A percentile compares a stretch with the other conserved stretches of the same genome.
Evolutionary conservation across 345 rosid species (phyloP).

Genomic region (Mangifera indica): DNA sequence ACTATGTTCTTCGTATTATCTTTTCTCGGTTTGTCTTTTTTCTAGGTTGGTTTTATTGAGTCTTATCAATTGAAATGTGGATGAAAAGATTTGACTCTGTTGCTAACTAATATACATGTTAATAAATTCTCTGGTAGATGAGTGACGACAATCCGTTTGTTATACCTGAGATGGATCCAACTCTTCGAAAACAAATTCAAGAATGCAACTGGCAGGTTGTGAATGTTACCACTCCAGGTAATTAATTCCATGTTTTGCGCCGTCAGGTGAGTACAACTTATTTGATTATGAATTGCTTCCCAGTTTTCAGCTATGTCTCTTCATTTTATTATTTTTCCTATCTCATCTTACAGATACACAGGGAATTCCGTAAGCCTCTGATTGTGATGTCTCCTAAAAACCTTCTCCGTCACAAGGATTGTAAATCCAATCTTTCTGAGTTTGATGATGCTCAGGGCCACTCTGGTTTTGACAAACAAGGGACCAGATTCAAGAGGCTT

Average conservation of each 20-base stretch:
- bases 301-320: not conserved
- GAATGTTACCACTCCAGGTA: constrained; percentile 85
- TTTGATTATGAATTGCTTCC: constrained; percentile 2
- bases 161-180: constrained; percentile 83
- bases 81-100: not conserved
- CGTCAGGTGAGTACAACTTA: constrained; percentile 59
- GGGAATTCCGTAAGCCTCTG: constrained; percentile 89
- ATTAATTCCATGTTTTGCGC: constrained; percentile 77
- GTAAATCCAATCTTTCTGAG: constrained; percentile 91
- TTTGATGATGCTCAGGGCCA: constrained; percentile 96
- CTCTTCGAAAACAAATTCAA: constrained; percentile 73
- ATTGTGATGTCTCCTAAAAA: constrained; percentile 89
- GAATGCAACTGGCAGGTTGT: constrained; percentile 90
- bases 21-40: not conserved
- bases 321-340: constrained; percentile 8
- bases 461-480: constrained; percentile 94
- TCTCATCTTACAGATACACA: constrained; percentile 56
- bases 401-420: constrained; percentile 84
- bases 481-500: constrained; percentile 88
- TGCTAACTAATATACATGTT: not conserved
- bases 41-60: not conserved
- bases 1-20: too few species aligned
- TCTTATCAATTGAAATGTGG: not conserved
- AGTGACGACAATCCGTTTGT: constrained; percentile 78
- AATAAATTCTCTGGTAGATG: constrained; percentile 49